Evolutionary conservation across 306 rosid genomes (phyloP), one percentile per base, ranked within the genome.

Genomic region (Cicer arietinum): DNA sequence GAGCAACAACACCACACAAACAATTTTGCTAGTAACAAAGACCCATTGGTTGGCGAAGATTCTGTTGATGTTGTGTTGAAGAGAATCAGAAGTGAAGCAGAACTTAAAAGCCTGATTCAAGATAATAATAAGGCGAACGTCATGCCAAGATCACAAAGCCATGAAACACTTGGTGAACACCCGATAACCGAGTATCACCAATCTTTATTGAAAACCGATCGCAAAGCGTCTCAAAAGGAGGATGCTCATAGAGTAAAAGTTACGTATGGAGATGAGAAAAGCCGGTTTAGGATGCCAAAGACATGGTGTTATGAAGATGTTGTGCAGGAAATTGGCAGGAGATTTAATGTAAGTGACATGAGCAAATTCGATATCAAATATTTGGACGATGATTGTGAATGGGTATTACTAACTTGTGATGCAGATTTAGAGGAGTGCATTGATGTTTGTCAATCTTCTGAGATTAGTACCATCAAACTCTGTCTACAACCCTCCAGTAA

Each of bases 381-480:
- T 76, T 88, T 95, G 87, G 99, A 95, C 37, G 99, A 95, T 77
- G 99, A 95, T 47, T 79, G 79, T 6, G 99, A 95, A 54, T 90
- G 99, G 99, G 92, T 95, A 13, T 81, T 95, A 48, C 83, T 92
- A 58, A 92, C 98, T 39, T 89, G 98, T 83, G 98, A 92, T 83
- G 89, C 87, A 75, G 98, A 95, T 84, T 81, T 90, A 56, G 96
- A 90, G 78, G 99, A 95, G 78, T 95, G 99, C 75, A 82, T 95
- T 77, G 98, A 89, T 80, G 91, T 95, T 11, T 81, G 80, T 67
- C 90, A 78, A 82, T 80, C 90, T 48, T 85, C 88, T 43, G 81
- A 51, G 63, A 59, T 60, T 74, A 69, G 74, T 37, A 89, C 94
- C 6, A 89, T 95, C 77, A 95, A 90, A 85, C 94, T 95, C 62